phyloP scores from a whole-genome alignment of 331 rosid genomes.

The Malus hybrid region DNA sequence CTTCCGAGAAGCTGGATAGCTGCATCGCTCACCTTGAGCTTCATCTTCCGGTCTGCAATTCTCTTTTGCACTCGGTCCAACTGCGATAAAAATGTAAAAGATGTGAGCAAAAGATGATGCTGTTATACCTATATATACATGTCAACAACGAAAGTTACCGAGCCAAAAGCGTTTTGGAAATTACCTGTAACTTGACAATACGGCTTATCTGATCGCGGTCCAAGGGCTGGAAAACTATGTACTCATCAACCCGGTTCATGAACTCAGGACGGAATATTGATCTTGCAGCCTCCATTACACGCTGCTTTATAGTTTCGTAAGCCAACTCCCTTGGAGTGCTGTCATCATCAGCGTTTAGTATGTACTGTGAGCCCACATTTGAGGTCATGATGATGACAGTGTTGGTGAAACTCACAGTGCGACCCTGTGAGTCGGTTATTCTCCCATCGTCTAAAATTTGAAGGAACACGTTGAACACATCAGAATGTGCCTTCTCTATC shows the following conservation, averaged over 20 bases:
- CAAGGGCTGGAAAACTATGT: conserved; percentile 91
- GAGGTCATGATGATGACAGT: conserved; percentile 96
- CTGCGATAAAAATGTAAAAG: conserved; percentile 24
- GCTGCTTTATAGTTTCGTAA: conserved; percentile 72
- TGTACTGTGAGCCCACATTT: conserved; percentile 92
- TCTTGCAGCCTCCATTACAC: conserved; percentile 93
- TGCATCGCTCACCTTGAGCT: conserved; percentile 60
- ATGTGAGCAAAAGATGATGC: not conserved
- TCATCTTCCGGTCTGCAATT: conserved; percentile 84
- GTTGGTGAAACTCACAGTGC: conserved; percentile 85
- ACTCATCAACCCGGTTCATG: conserved; percentile 95
- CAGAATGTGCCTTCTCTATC: conserved; percentile 92
- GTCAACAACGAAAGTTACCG: not conserved
- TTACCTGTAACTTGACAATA: conserved; percentile 88
- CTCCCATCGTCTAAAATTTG: conserved; percentile 97
- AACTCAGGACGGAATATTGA: conserved; percentile 88
- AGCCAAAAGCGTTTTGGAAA: not conserved
- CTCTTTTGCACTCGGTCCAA: conserved; percentile 88
- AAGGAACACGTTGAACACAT: conserved; percentile 91
- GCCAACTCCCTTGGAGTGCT: conserved; percentile 42
- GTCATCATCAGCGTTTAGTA: conserved; percentile 70
- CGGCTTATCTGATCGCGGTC: conserved; percentile 74
- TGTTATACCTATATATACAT: not conserved
- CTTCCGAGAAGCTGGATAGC: conserved; percentile 80
- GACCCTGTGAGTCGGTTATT: conserved; percentile 93